These are phyloP conservation scores for Saturnispora besseyi DNA, from an alignment of 805 yeast genomes.

Conservation along the genomic window DNA sequence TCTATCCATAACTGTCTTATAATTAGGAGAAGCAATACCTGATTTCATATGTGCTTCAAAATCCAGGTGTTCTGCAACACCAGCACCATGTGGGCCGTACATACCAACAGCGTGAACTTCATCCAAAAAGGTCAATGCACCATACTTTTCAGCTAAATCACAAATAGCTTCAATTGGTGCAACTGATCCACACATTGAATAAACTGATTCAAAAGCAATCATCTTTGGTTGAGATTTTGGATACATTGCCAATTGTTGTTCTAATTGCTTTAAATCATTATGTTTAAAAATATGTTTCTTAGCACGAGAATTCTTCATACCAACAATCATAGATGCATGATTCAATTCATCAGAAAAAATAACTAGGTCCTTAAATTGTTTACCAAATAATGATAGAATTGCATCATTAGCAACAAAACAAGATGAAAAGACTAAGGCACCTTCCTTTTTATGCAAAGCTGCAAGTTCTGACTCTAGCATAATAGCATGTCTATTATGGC, in stretches of 20 bases:
- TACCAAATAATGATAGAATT: conserved; percentile 81
- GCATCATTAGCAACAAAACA: conserved; percentile 98
- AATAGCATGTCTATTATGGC: conserved; percentile 89
- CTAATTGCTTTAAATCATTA: conserved; percentile 79
- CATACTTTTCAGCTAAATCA: conserved; percentile 94
- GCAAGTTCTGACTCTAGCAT: conserved; percentile 81
- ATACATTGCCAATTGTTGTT: conserved; percentile 62
- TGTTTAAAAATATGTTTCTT: conserved; percentile 87
- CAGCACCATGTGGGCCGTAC: conserved; percentile 99
- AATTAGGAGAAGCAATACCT: conserved; percentile 48
- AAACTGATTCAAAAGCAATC: conserved; percentile 94
- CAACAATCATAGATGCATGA: conserved; percentile 97
- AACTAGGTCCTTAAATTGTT: conserved; percentile 80
- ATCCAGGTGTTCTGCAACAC: conserved; percentile 95
- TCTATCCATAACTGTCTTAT: conserved; percentile 69
- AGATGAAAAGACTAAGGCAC: conserved; percentile 88
- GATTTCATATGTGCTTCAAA: conserved; percentile 69
- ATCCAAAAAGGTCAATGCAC: conserved; percentile 93
- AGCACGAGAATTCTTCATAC: conserved; percentile 84
- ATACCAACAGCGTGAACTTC: conserved; percentile 99
- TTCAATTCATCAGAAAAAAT: conserved; percentile 88
- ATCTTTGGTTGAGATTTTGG: conserved; percentile 88
- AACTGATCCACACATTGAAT: conserved; percentile 97
- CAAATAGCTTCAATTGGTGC: conserved; percentile 90
- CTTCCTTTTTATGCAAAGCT: conserved; percentile 86